A percentile compares a stretch with the other conserved stretches of the same genome.
Evolutionary conservation across 108 stramenopile species (phyloP).

Genomic region (Conticribra guillardii): DNA sequence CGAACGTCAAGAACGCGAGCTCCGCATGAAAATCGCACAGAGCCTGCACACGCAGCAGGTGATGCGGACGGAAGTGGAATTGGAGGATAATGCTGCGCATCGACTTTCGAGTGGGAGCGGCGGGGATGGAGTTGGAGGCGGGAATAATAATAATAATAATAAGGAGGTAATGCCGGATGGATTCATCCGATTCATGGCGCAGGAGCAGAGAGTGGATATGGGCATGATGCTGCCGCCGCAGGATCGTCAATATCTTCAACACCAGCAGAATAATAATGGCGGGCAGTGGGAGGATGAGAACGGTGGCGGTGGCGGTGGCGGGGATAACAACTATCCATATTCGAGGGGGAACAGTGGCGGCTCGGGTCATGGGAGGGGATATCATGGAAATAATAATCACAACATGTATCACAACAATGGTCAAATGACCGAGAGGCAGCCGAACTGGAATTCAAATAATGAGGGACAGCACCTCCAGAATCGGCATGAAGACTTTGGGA

Average conservation of each 20-base stretch:
- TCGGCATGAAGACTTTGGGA: background rate
- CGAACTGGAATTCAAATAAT: background rate
- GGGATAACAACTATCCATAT: background rate
- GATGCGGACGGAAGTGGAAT: background rate
- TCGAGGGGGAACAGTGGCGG: background rate
- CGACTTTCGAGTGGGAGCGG: background rate
- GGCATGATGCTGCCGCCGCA: conserved; percentile 1
- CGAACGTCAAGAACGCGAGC: conserved; percentile 12
- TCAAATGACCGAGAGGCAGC: background rate
- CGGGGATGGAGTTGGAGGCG: background rate
- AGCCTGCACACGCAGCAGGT: conserved; percentile 11
- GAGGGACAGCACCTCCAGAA: background rate
- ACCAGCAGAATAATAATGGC: background rate
- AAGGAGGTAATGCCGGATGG: background rate
- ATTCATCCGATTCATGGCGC: too few species aligned
- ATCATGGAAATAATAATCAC: background rate
- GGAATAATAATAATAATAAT: background rate
- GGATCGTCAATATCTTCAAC: background rate
- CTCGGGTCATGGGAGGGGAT: background rate
- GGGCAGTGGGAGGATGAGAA: background rate
- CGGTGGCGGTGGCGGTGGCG: too few species aligned
- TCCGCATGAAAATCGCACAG: conserved; percentile 12
- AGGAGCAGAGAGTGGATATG: background rate
- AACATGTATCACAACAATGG: background rate
- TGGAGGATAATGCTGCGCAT: background rate